Evolutionary conservation across 164 flowering plant genomes (phyloP).

Genomic region (Vitis cinerea): DNA sequence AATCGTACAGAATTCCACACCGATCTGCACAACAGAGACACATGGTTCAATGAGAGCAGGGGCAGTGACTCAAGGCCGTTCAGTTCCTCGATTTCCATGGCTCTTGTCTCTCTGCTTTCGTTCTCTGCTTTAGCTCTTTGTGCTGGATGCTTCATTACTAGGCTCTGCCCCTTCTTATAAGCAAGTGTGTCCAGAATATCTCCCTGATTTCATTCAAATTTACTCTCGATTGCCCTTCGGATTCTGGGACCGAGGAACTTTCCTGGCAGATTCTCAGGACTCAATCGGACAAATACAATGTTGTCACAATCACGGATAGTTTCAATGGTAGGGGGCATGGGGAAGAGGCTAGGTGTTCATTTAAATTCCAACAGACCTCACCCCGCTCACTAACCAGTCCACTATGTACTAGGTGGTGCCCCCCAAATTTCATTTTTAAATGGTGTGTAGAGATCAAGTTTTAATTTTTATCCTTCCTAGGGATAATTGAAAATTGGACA

Average conservation of each 20-base stretch:
- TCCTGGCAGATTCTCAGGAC: constrained; percentile 29
- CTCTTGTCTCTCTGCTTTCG: background rate
- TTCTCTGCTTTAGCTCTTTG: background rate
- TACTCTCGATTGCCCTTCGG: background rate
- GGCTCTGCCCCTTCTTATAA: constrained; percentile 12
- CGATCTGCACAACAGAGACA: constrained; percentile 51
- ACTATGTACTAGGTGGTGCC: too few relatives aligned
- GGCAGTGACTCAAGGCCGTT: constrained; percentile 38
- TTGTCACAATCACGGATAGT: background rate
- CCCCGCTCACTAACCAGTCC: too few relatives aligned
- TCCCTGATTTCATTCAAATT: background rate
- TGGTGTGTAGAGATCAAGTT: too few relatives aligned
- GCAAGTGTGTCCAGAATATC: background rate
- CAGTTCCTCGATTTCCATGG: constrained; percentile 38
- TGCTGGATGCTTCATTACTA: background rate
- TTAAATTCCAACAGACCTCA: too few relatives aligned
- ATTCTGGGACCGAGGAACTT: constrained; percentile 21
- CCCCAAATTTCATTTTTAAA: too few relatives aligned
- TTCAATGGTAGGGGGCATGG: background rate
- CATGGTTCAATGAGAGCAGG: constrained; percentile 58
- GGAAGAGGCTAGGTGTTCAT: too few relatives aligned
- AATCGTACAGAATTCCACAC: constrained; percentile 39
- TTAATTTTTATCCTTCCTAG: too few relatives aligned
- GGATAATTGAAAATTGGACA: too few relatives aligned
- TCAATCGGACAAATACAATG: constrained; percentile 5